Conservation (phyloP, 352 stramenopile species). For the Phytophthora uliginosa region DNA sequence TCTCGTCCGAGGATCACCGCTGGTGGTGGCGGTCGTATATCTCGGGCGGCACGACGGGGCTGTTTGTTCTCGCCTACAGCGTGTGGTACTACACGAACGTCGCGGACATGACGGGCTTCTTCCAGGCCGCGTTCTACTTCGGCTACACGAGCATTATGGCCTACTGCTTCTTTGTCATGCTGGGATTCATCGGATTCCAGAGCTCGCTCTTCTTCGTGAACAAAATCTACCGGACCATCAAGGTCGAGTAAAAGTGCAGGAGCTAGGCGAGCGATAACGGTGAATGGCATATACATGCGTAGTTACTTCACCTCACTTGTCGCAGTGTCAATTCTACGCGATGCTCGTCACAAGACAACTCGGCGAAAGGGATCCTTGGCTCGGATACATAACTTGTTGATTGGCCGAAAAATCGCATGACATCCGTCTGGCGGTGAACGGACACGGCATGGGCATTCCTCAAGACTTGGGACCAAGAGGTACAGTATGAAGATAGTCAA, state of each 20-base stretch:
- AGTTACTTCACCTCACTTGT: neutral
- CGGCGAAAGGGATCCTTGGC: constrained; percentile 7
- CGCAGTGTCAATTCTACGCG: neutral
- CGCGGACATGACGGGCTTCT: constrained; percentile 96
- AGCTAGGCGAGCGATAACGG: neutral
- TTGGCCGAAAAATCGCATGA: constrained; percentile 17
- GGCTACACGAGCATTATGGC: constrained; percentile 98
- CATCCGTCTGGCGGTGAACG: constrained; percentile 18
- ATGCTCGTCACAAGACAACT: constrained; percentile 14
- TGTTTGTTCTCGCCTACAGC: constrained; percentile 97
- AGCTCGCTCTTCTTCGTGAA: constrained; percentile 97
- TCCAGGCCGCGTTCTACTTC: constrained; percentile 98
- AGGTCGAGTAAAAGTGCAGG: constrained; percentile 90
- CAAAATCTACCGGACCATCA: constrained; percentile 98
- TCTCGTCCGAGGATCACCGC: constrained; percentile 96
- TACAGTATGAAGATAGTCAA: constrained; percentile 48
- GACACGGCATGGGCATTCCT: constrained; percentile 4
- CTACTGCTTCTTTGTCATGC: constrained; percentile 98
- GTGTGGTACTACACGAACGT: constrained; percentile 97
- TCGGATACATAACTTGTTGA: constrained; percentile 18
- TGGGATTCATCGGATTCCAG: constrained; percentile 97
- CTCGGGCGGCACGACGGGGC: constrained; percentile 94
- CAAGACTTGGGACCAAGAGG: neutral
- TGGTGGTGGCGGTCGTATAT: constrained; percentile 99
- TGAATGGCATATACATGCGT: neutral